Base-by-base conservation (phyloP, 2,329 filamentous ascomycete genomes). In the Fusarium sp. region DNA sequence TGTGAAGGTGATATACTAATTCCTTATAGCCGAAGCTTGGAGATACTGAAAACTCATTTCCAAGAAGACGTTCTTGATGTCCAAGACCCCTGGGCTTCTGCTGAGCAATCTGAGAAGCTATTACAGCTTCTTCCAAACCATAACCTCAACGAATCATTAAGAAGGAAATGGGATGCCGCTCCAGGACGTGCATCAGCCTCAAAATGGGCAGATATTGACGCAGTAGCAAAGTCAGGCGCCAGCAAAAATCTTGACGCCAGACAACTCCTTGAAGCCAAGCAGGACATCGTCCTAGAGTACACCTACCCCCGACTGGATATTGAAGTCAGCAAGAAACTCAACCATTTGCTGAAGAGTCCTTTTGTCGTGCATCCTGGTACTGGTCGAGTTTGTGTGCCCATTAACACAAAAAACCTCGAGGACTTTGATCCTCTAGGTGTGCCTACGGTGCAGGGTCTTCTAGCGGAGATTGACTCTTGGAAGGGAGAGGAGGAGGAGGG, bases 321-420 rank as follows among this genome's bases (percentile, higher is more conserved):
- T 69, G 94, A 97, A 82, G 96, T 99, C 80, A 96, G 93, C 79
- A 98, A 98, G 86, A 97, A 98, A 81, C 90, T 97, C 63, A 98
- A 98, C 84, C 96, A 99, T 87, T 90, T 99, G 87, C 91, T 99
- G 76, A 99, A 99, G 81, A 95, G 92, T 70, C 96, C 96, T 1
- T 99, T 99, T 79, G 95, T 98, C 68, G 92, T 99, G 41, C 96
- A 99, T 80, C 96, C 96, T 0, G 94, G 94, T 22, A 99, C 96
- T 0, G 95, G 96, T 2, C 86, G 95, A 60, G 94, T 99, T 11
- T 99, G 96, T 84, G 96, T 99, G 56, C 96, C 96, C 4, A 98
- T 99, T 77, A 93, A 98, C 79, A 88, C 90, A 2, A 84, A 78
- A 54, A 86, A 84, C 9, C 87, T 95, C 1, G 94, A 96, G 53